Conservation (phyloP, 306 rosid genomes). For the Astragalus membranaceus region DNA sequence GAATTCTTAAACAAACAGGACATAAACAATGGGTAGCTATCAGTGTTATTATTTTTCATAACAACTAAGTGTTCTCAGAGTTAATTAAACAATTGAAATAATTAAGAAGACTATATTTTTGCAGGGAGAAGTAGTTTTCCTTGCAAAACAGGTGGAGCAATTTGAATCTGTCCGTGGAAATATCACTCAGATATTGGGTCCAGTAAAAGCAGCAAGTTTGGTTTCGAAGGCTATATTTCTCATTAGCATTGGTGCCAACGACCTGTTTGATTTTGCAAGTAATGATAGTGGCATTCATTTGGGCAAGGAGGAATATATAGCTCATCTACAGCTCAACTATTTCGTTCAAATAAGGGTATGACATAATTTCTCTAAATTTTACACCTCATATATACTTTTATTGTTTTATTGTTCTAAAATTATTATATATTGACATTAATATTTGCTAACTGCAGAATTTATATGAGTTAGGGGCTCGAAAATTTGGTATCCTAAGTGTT, state of each 20-base stretch:
- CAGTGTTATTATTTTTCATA: too few relatives aligned
- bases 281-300: background rate
- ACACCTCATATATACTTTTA: too few relatives aligned
- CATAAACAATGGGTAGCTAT: background rate
- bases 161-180: constrained; percentile 25
- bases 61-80: too few relatives aligned
- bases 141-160: constrained; percentile 40
- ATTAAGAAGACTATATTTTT: background rate
- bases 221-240: constrained; percentile 40
- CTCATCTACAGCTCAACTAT: constrained; percentile 4
- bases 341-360: constrained; percentile 22
- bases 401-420: too few relatives aligned
- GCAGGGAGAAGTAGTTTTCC: constrained; percentile 32
- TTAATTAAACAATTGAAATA: background rate
- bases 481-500: constrained; percentile 39
- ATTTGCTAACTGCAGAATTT: constrained; percentile 27
- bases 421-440: too few relatives aligned
- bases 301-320: background rate
- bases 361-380: too few relatives aligned
- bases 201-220: background rate
- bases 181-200: constrained; percentile 18
- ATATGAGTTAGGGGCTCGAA: constrained; percentile 41
- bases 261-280: constrained; percentile 30
- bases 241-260: constrained; percentile 45
- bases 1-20: constrained; percentile 40